Evolutionary conservation across 2,329 filamentous ascomycete species (phyloP).

Genomic region (Fusarium ramigenum): DNA sequence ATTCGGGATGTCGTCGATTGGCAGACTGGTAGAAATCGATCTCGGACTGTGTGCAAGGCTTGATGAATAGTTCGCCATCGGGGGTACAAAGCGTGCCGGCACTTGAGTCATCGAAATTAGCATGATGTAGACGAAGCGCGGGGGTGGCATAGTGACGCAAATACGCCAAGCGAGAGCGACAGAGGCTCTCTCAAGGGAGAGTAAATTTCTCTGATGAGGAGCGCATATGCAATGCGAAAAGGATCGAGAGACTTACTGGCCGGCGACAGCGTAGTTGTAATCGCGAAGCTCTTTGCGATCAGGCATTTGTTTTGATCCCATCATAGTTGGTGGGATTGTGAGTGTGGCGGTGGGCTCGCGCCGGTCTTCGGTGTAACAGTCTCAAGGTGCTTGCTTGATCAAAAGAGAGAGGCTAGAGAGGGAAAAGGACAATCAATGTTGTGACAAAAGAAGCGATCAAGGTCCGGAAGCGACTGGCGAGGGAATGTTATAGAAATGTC

Average conservation of each 20-base stretch:
- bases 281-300: conserved; percentile 70
- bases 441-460: conserved; percentile 1
- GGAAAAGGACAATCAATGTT: background rate
- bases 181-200: background rate
- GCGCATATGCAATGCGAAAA: conserved; percentile 23
- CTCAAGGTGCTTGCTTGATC: background rate
- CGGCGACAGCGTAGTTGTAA: conserved; percentile 81
- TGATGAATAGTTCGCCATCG: conserved; percentile 88
- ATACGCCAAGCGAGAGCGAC: conserved; percentile 7
- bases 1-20: conserved; percentile 70
- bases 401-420: background rate
- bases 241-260: conserved; percentile 71
- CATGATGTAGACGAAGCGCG: background rate
- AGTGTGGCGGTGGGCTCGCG: conserved; percentile 30
- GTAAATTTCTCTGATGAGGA: background rate
- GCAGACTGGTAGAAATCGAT: conserved; percentile 89
- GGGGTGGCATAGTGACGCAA: conserved; percentile 25
- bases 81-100: conserved; percentile 89
- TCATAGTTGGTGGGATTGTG: conserved; percentile 26
- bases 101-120: conserved; percentile 58
- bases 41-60: conserved; percentile 88
- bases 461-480: conserved; percentile 28
- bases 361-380: conserved; percentile 20
- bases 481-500: conserved; percentile 11
- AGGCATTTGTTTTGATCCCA: conserved; percentile 55